Percentiles rank a stretch among this genome's conserved stretches.
Evolutionary conservation across 176 grass and related monocot genomes (phyloP).

Genomic region (Neostapfia colusana): DNA sequence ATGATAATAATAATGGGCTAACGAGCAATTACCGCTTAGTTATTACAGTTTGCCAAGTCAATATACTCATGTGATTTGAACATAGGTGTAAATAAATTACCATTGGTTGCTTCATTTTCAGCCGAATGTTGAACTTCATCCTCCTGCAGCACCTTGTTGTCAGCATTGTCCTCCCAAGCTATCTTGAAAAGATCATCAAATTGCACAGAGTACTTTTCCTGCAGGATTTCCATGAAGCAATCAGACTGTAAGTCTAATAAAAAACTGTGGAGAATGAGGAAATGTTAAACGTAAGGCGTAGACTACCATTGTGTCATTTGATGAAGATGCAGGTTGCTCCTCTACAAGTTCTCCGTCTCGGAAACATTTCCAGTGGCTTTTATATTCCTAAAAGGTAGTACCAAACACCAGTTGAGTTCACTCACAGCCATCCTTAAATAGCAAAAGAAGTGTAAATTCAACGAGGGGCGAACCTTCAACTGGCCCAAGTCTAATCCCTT

Average conservation of each 20-base stretch:
- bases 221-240: constrained; percentile 29
- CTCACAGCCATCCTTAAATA: neutral
- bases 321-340: constrained; percentile 32
- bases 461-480: constrained; percentile 61
- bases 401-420: neutral
- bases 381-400: constrained; percentile 62
- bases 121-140: constrained; percentile 46
- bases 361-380: constrained; percentile 52
- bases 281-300: constrained; percentile 7
- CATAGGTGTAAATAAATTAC: constrained; percentile 44
- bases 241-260: constrained; percentile 18
- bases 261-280: constrained; percentile 33
- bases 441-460: constrained; percentile 12
- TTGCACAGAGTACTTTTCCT: constrained; percentile 78
- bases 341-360: constrained; percentile 26
- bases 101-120: constrained; percentile 37
- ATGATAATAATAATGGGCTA: no score
- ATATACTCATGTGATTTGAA: constrained; percentile 17
- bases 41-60: constrained; percentile 8
- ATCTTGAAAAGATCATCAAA: constrained; percentile 98
- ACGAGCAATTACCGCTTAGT: constrained; percentile 23
- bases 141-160: constrained; percentile 42
- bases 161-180: constrained; percentile 73
- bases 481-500: constrained; percentile 74
- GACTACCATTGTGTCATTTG: constrained; percentile 48